Conservation (phyloP, 495 filamentous ascomycete species). For the Evernia prunastri region DNA sequence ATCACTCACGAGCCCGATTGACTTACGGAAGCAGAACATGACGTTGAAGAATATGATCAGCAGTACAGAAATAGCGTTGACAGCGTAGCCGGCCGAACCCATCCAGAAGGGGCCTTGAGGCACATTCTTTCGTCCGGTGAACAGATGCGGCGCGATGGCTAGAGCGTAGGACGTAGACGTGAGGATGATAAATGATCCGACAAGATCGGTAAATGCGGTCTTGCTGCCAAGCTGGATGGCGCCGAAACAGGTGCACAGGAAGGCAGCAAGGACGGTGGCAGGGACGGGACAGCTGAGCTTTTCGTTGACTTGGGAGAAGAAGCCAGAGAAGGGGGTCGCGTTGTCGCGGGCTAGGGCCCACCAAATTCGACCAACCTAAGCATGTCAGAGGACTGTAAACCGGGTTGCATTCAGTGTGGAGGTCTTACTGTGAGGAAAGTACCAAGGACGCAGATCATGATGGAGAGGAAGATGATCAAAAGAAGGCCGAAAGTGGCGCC, state of each 20-base stretch:
- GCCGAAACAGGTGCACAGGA: slow-evolving; percentile 59
- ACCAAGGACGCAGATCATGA: slow-evolving; percentile 41
- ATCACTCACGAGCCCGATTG: too few species aligned
- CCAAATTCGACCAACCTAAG: slow-evolving; percentile 54
- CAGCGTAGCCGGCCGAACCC: slow-evolving; percentile 49
- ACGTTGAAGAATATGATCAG: slow-evolving; percentile 66
- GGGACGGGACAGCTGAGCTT: slow-evolving; percentile 58
- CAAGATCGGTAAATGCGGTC: slow-evolving; percentile 68
- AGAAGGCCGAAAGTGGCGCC: slow-evolving; percentile 53
- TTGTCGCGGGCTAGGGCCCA: slow-evolving; percentile 78
- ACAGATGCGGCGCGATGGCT: slow-evolving; percentile 67
- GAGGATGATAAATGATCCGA: slow-evolving; percentile 67
- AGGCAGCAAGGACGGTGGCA: slow-evolving; percentile 56
- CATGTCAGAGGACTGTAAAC: neutral
- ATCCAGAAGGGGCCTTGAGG: slow-evolving; percentile 65
- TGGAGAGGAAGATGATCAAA: slow-evolving; percentile 60
- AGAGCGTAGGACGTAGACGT: slow-evolving; percentile 66
- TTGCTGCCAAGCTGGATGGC: slow-evolving; percentile 66
- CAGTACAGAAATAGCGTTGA: slow-evolving; percentile 54
- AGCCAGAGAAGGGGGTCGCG: slow-evolving; percentile 41
- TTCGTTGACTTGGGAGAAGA: slow-evolving; percentile 37
- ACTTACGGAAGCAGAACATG: slow-evolving; percentile 66
- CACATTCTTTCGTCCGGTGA: slow-evolving; percentile 58
- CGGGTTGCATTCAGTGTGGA: neutral
- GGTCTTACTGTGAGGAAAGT: slow-evolving; percentile 59